Base-by-base conservation (phyloP, 2,329 filamentous ascomycete genomes). In the Colletotrichum tofieldiae region DNA sequence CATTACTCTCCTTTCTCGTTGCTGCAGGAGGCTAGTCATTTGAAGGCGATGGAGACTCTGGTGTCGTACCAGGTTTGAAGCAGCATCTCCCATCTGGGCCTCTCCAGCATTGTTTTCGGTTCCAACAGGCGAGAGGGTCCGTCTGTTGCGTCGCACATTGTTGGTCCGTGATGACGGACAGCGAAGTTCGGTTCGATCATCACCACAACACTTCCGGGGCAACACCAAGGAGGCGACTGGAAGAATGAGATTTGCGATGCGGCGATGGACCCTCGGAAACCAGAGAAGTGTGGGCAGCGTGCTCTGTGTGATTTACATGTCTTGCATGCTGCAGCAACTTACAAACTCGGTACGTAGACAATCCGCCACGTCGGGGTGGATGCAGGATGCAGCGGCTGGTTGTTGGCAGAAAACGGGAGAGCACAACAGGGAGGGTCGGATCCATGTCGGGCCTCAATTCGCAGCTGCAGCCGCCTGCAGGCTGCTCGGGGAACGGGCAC, bases 281-380 rank as follows among this genome's bases (percentile, higher is more conserved):
- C 14, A 45, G 35, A 39, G 35, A 37, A 14, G 29, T 45, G 43
- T 43, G 26, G 9, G 32, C 49, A 29, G 65, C 29, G 45, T 45
- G 8, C 18, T 45, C 20, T 45, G 43, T 6, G n/a, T n/a, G 67
- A 60, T 70, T 52, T 37, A 26, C 52, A 66, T 65, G 61, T 64
- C 65, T 51, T 65, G 62, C 62, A 61, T 71, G 47, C 55, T 16
- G 45, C n/a, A 11, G 45, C 45, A 23, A 39, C 20, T 32, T 71
- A 26, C 54, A 47, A 54, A 45, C 37, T 59, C 45, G 61, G 54
- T 43, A 45, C 37, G 9, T 39, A 58, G n/a, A 41, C 14, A 41
- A 29, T 23, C 37, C 7, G 55, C 23, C 37, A 39, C 37, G n/a
- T 37, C 43, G 18, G 43, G 6, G 18, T 45, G 20, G 43, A 45